phyloP scores from a whole-genome alignment of 1,284 basidiomycete genomes.

The Cryptococcus deneoformans region DNA sequence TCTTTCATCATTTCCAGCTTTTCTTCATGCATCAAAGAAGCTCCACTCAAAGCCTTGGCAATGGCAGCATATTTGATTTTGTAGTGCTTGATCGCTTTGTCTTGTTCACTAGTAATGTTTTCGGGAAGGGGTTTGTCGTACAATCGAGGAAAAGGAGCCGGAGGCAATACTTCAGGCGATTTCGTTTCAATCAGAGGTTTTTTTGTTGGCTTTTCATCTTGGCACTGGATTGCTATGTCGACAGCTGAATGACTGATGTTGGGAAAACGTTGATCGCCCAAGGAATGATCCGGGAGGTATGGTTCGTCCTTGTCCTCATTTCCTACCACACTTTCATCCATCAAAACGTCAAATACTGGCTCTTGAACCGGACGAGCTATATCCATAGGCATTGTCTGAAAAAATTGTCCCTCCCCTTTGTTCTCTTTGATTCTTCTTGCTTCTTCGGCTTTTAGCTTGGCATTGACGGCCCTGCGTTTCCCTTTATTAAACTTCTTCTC shows the following conservation, averaged over 20 bases:
- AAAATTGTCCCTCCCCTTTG: background rate
- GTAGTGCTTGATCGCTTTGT: background rate
- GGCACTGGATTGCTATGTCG: background rate
- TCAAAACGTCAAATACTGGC: background rate
- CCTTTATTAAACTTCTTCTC: background rate
- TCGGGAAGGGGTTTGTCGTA: background rate
- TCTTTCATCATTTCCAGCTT: background rate
- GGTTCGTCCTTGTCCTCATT: background rate
- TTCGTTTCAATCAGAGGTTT: background rate
- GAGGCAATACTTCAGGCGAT: background rate
- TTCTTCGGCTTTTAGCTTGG: background rate
- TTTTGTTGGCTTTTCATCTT: background rate
- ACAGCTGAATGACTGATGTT: background rate
- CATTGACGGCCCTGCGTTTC: background rate
- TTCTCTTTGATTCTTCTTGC: background rate
- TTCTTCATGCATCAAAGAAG: background rate
- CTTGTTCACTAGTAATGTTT: background rate
- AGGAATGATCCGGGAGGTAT: background rate
- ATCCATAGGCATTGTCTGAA: background rate
- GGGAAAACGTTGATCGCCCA: too few species aligned
- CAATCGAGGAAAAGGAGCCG: background rate
- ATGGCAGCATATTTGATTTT: background rate
- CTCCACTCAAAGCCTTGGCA: background rate
- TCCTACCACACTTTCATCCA: background rate
- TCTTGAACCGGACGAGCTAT: background rate